Conservation (phyloP, 1,284 basidiomycete species). For the Sanghuangporus baumii region DNA sequence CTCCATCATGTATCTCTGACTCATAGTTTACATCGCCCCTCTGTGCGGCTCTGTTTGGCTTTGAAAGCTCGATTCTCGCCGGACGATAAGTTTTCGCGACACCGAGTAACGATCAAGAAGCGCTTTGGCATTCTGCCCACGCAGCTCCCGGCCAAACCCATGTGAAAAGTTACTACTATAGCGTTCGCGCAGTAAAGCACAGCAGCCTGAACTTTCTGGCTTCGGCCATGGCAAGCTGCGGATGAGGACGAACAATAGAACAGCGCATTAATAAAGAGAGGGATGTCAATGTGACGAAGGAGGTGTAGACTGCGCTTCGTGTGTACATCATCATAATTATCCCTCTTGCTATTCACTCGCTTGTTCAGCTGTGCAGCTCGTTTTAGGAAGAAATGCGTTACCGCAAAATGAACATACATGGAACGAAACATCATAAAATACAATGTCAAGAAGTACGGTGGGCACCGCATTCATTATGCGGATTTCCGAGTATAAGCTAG, state of each 20-base stretch:
- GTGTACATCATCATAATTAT: background rate
- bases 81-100: slow-evolving; percentile 96
- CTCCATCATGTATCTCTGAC: background rate
- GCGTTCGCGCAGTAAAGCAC: background rate
- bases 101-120: slow-evolving; percentile 93
- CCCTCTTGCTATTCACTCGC: background rate
- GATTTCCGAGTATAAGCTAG: background rate
- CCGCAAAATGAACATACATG: background rate
- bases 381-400: background rate
- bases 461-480: background rate
- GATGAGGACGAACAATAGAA: background rate
- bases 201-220: too few relatives aligned
- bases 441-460: background rate
- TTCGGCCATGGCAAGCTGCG: background rate
- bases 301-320: background rate
- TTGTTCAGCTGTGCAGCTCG: background rate
- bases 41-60: background rate
- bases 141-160: slow-evolving; percentile 83
- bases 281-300: background rate
- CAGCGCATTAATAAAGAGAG: background rate
- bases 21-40: background rate
- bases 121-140: slow-evolving; percentile 82
- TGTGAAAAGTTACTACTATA: slow-evolving; percentile 42
- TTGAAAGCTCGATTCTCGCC: slow-evolving; percentile 89
- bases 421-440: background rate